Conservation (phyloP, 129 eudicot genomes). For the Mikania micrantha region DNA sequence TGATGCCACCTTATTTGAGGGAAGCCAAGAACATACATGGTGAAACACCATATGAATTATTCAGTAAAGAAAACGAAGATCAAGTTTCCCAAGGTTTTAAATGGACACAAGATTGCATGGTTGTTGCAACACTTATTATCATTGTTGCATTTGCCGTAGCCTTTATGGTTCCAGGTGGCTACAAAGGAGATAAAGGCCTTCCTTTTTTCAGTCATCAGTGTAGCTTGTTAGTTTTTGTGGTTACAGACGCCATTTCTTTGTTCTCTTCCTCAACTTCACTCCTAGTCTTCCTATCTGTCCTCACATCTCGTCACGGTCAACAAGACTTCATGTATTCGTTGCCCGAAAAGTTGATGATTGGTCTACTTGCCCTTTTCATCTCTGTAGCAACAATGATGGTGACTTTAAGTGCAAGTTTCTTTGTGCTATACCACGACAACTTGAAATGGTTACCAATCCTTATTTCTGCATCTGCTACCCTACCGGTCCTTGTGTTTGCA, state of each 20-base stretch:
- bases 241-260: conserved; percentile 19
- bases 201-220: not conserved
- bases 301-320: conserved; percentile 6
- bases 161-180: conserved; percentile 30
- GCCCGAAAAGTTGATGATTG: conserved; percentile 8
- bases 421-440: conserved; percentile 11
- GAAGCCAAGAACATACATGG: conserved; percentile 4
- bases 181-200: not conserved
- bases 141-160: conserved; percentile 21
- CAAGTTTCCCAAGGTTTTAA: not conserved
- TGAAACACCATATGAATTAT: conserved; percentile 15
- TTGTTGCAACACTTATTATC: conserved; percentile 14
- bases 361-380: conserved; percentile 10
- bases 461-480: not conserved
- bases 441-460: conserved; percentile 15
- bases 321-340: conserved; percentile 11
- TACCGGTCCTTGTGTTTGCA: conserved; percentile 4
- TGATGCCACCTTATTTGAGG: not conserved
- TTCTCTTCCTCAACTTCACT: conserved; percentile 16
- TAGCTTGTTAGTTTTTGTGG: conserved; percentile 13
- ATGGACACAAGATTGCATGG: conserved; percentile 23
- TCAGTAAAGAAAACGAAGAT: conserved; percentile 14
- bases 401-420: conserved; percentile 17
- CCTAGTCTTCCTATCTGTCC: conserved; percentile 15
- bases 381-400: conserved; percentile 17